Evolutionary conservation across 345 rosid species (phyloP).

Genomic region (Eutrema heterophyllum): DNA sequence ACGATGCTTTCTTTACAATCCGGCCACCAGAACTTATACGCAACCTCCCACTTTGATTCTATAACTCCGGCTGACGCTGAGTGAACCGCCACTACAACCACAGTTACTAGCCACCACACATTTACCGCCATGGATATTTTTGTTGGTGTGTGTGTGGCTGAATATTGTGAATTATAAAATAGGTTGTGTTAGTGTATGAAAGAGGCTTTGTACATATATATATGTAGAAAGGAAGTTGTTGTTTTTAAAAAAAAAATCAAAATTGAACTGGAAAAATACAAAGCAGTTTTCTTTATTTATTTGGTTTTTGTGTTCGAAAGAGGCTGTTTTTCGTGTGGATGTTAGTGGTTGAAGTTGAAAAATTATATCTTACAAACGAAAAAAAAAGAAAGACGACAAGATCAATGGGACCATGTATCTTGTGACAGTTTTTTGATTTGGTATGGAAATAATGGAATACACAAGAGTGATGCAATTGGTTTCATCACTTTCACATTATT

Average conservation of each 20-base stretch:
- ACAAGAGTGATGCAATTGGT: background rate
- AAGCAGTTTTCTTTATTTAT: background rate
- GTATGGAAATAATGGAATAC: background rate
- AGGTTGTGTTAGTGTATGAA: background rate
- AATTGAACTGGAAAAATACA: background rate
- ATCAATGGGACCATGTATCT: background rate
- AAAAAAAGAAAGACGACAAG: constrained; percentile 9
- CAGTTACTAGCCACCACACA: constrained; percentile 15
- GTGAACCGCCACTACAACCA: constrained; percentile 5
- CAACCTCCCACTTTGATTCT: constrained; percentile 59
- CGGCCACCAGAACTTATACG: constrained; percentile 56
- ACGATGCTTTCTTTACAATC: constrained; percentile 61
- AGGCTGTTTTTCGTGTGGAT: background rate
- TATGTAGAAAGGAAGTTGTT: background rate
- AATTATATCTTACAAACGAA: background rate
- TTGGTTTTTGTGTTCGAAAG: background rate
- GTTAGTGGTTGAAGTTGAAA: background rate
- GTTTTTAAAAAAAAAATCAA: too few species aligned
- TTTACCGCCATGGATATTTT: background rate
- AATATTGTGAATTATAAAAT: background rate
- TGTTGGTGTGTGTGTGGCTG: background rate
- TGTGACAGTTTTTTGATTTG: background rate
- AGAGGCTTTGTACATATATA: background rate
- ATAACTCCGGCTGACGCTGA: constrained; percentile 9
- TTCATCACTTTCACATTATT: background rate